Conservation (phyloP, 345 rosid genomes). For the Boechera retrofracta region DNA sequence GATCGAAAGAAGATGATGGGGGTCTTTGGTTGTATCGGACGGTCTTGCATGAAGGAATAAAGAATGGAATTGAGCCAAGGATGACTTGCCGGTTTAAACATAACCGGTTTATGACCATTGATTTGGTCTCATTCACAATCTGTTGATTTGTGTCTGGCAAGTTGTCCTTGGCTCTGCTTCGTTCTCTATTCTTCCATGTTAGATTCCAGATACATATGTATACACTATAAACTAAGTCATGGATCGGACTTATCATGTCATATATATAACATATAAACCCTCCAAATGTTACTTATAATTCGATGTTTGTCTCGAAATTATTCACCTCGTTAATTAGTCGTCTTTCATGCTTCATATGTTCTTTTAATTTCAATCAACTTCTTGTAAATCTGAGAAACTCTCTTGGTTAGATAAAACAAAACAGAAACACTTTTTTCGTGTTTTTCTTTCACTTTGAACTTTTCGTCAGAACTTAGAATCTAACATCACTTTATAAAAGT, state of each 20-base stretch:
- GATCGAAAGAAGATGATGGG: not conserved
- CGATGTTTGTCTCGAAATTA: not conserved
- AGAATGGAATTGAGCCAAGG: conserved; percentile 54
- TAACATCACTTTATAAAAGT: not conserved
- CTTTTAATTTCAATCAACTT: not conserved
- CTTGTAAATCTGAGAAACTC: not conserved
- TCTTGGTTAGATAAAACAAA: not conserved
- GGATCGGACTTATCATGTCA: not conserved
- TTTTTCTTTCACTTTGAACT: not conserved
- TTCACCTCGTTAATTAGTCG: not conserved
- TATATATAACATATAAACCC: not conserved
- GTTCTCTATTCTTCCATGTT: conserved; percentile 40
- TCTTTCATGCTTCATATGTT: not conserved
- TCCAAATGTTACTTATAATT: not conserved
- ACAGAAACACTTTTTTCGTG: not conserved
- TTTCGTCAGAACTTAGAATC: not conserved
- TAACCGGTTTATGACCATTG: conserved; percentile 20
- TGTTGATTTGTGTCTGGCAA: conserved; percentile 41
- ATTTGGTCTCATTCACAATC: conserved; percentile 14
- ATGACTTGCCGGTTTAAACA: conserved; percentile 51
- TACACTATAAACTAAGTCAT: not conserved
- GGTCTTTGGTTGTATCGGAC: conserved; percentile 32
- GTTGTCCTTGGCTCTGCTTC: conserved; percentile 40
- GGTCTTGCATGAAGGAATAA: conserved; percentile 47
- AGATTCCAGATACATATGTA: conserved; percentile 15